Conservation (phyloP, 441 rosid genomes). For the Adansonia rubrostipa region DNA sequence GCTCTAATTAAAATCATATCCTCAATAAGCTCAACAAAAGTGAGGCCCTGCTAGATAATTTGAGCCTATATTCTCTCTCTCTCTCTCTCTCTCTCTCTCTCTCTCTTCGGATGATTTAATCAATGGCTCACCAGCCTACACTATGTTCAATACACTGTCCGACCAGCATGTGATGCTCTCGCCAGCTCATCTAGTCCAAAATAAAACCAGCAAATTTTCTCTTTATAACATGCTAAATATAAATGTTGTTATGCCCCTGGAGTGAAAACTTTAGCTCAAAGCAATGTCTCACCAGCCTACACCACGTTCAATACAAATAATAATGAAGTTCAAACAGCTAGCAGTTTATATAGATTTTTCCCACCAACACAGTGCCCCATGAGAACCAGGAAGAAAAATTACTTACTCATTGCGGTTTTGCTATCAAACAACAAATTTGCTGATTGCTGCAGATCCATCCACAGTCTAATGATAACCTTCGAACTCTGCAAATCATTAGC, state of each 20-base stretch:
- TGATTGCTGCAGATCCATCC: conserved; percentile 94
- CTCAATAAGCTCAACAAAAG: not conserved
- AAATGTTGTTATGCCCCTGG: not conserved
- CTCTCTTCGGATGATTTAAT: not conserved
- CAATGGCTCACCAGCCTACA: not conserved
- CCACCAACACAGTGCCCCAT: not conserved
- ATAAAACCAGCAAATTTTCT: not conserved
- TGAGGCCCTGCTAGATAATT: not conserved
- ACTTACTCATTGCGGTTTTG: conserved; percentile 77
- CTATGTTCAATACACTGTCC: not conserved
- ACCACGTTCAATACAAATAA: not conserved
- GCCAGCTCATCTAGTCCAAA: conserved; percentile 7
- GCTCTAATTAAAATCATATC: not conserved
- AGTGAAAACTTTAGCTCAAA: not conserved
- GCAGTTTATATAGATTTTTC: not conserved
- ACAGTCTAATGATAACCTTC: conserved; percentile 49
- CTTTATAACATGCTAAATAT: not conserved
- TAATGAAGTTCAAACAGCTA: conserved; percentile 11
- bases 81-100: not conserved
- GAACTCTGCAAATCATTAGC: conserved; percentile 45
- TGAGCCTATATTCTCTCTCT: not conserved
- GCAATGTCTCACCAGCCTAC: not conserved
- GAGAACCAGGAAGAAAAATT: conserved; percentile 2
- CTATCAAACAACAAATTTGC: conserved; percentile 77
- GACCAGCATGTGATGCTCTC: not conserved